A percentile compares a stretch with the other conserved stretches of the same genome.
Conservation (phyloP, 768 basidiomycete genomes). For the Boletus fagicola region DNA sequence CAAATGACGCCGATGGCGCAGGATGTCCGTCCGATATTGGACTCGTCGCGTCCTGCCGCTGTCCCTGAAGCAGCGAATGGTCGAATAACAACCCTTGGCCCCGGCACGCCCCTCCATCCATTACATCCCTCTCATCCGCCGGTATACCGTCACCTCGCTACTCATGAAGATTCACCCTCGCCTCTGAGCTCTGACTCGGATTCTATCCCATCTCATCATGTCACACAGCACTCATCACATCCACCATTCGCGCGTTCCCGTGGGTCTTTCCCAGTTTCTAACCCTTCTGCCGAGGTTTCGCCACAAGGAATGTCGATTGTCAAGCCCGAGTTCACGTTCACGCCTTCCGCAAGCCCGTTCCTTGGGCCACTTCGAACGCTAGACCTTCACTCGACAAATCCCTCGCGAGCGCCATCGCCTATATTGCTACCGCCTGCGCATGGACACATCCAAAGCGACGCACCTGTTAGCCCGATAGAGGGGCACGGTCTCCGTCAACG, state of each 20-base stretch:
- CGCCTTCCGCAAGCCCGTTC: slow-evolving; percentile 79
- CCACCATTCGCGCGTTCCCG: slow-evolving; percentile 26
- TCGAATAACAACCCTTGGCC: slow-evolving; percentile 23
- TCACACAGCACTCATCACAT: slow-evolving; percentile 31
- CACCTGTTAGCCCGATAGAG: slow-evolving; percentile 35
- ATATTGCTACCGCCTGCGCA: slow-evolving; percentile 58
- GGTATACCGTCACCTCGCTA: slow-evolving; percentile 33
- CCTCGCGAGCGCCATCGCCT: slow-evolving; percentile 71
- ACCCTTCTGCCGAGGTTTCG: slow-evolving; percentile 31
- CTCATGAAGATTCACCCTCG: slow-evolving; percentile 64
- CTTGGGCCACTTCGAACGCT: slow-evolving; percentile 73
- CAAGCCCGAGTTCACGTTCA: slow-evolving; percentile 43
- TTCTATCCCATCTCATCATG: slow-evolving; percentile 35
- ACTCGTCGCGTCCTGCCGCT: slow-evolving; percentile 17
- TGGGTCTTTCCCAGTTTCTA: slow-evolving; percentile 22
- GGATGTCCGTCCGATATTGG: slow-evolving; percentile 28
- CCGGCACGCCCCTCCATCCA: slow-evolving; percentile 37
- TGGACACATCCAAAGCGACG: slow-evolving; percentile 22
- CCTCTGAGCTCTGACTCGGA: slow-evolving; percentile 69
- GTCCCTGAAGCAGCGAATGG: slow-evolving; percentile 15
- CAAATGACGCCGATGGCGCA: slow-evolving; percentile 45
- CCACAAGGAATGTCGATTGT: slow-evolving; percentile 22
- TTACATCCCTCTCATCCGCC: slow-evolving; percentile 37
- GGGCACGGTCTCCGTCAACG: slow-evolving; percentile 29
- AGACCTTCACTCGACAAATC: slow-evolving; percentile 68